Percentiles rank a stretch among this genome's conserved stretches.
Evolutionary conservation across 2,329 filamentous ascomycete species (phyloP).

Genomic region (Pseudogymnoascus sp.): DNA sequence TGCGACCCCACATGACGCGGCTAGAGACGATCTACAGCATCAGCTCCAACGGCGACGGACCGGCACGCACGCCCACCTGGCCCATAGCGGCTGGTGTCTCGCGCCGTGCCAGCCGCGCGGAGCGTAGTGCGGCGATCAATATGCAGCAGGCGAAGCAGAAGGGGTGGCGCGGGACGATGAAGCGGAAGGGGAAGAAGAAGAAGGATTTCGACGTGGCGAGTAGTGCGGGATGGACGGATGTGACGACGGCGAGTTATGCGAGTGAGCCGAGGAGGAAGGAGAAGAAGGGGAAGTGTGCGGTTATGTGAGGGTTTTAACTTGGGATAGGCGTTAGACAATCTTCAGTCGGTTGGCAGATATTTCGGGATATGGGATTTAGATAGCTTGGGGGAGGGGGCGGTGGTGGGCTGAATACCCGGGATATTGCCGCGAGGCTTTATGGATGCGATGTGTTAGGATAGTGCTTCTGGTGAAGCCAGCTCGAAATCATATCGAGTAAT

Average conservation of each 20-base stretch:
- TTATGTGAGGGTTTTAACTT: neutral
- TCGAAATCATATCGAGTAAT: neutral
- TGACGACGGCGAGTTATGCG: conserved; percentile 20
- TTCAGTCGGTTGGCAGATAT: neutral
- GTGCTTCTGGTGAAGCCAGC: neutral
- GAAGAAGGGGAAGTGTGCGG: neutral
- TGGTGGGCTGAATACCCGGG: neutral
- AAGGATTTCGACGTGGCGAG: conserved; percentile 38
- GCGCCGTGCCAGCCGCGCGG: conserved; percentile 44
- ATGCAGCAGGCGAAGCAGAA: conserved; percentile 52
- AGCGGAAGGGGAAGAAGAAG: conserved; percentile 32
- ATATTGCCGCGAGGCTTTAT: neutral
- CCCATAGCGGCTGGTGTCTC: conserved; percentile 14
- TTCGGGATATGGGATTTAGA: neutral
- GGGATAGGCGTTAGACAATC: neutral
- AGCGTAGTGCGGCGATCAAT: conserved; percentile 55
- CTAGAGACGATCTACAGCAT: conserved; percentile 49
- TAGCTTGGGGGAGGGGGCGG: neutral
- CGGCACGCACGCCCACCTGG: conserved; percentile 17
- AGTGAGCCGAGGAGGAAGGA: neutral
- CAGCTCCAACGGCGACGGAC: conserved; percentile 21
- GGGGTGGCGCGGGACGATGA: conserved; percentile 41
- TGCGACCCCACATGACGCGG: conserved; percentile 42
- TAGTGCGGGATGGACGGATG: conserved; percentile 48
- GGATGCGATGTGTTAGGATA: neutral